Percentiles rank a stretch among this genome's conserved stretches.
These are phyloP conservation scores for Pseudopyrenochaeta lycopersici DNA, from an alignment of 2,329 filamentous ascomycete genomes.

Conservation along the genomic window DNA sequence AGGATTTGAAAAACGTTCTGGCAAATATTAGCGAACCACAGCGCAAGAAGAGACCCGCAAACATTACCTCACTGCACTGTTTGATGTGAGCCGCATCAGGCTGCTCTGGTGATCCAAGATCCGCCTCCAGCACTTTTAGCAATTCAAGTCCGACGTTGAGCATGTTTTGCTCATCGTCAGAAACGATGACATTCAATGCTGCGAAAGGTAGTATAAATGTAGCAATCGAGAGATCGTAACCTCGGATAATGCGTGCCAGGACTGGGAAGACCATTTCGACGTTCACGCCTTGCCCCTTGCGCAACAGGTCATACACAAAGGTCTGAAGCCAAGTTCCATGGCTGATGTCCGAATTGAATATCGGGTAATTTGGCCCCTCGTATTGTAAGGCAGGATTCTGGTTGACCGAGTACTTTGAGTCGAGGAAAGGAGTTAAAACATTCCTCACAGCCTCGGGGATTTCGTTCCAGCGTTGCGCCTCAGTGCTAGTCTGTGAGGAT, in stretches of 20 bases:
- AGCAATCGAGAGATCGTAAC: constrained; percentile 85
- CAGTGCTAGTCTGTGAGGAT: constrained; percentile 62
- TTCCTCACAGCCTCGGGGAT: constrained; percentile 82
- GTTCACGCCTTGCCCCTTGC: constrained; percentile 77
- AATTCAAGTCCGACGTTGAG: constrained; percentile 77
- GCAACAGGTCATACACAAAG: constrained; percentile 83
- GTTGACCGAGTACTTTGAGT: constrained; percentile 79
- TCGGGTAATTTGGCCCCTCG: constrained; percentile 68
- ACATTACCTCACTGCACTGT: constrained; percentile 82
- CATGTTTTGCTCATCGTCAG: constrained; percentile 71
- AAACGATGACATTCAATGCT: constrained; percentile 82
- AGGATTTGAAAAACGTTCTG: constrained; percentile 88
- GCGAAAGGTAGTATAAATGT: constrained; percentile 90
- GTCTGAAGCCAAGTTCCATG: constrained; percentile 84
- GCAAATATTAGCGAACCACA: constrained; percentile 27
- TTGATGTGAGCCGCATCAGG: constrained; percentile 78
- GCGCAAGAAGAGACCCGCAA: neutral
- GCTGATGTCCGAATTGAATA: constrained; percentile 73
- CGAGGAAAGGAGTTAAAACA: constrained; percentile 86
- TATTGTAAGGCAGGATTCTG: constrained; percentile 40
- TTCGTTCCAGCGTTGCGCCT: constrained; percentile 77
- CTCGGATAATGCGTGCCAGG: constrained; percentile 80
- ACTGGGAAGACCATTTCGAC: constrained; percentile 82
- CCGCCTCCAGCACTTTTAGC: constrained; percentile 74
- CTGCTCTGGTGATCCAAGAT: constrained; percentile 62